Evolutionary conservation across 179 eudicot genomes (phyloP).

Genomic region (Sideroxylon spinosum): DNA sequence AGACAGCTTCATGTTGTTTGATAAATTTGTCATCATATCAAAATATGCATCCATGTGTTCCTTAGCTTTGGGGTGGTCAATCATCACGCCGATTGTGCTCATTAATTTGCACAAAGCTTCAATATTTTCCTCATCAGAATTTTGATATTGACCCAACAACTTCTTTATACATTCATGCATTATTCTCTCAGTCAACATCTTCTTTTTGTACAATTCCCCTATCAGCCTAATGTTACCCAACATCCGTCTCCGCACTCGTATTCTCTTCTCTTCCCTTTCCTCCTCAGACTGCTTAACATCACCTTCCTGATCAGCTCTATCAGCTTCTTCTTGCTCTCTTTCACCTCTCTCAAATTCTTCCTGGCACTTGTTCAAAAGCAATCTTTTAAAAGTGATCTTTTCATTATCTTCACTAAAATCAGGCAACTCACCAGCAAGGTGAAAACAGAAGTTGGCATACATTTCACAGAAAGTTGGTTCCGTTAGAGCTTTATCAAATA

Average conservation of each 20-base stretch:
- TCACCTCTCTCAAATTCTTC: conserved; percentile 94
- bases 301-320: conserved; percentile 62
- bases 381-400: conserved; percentile 81
- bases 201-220: conserved; percentile 85
- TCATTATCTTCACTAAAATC: conserved; percentile 65
- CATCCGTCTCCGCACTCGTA: conserved; percentile 75
- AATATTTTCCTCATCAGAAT: conserved; percentile 81
- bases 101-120: conserved; percentile 92
- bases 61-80: conserved; percentile 85
- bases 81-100: conserved; percentile 95
- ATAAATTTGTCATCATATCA: conserved; percentile 55
- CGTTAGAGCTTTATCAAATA: conserved; percentile 88
- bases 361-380: conserved; percentile 85
- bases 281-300: conserved; percentile 54
- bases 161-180: conserved; percentile 90
- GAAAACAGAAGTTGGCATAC: conserved; percentile 86
- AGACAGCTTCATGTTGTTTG: conserved; percentile 73
- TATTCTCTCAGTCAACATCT: conserved; percentile 91
- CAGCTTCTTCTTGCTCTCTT: conserved; percentile 83
- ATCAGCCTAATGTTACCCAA: conserved; percentile 82
- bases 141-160: conserved; percentile 64
- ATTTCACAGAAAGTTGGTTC: conserved; percentile 97
- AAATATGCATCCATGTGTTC: conserved; percentile 77
- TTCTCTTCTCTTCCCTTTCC: conserved; percentile 69
- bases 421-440: conserved; percentile 73